Evolutionary conservation across 192 early-diverging fungal genomes (phyloP).

Genomic region (Coemansia sp.): DNA sequence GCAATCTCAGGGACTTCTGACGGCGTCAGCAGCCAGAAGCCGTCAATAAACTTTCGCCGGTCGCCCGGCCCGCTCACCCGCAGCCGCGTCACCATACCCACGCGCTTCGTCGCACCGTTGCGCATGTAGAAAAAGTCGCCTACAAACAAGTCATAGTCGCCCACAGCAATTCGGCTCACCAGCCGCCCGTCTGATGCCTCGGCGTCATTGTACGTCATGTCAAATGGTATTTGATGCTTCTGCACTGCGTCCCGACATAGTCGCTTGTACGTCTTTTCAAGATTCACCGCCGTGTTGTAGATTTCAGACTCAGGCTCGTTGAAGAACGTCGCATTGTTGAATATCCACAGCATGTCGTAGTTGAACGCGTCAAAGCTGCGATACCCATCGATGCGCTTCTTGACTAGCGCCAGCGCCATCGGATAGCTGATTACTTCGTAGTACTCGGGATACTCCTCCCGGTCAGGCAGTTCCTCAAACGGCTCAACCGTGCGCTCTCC

Average conservation of each 20-base stretch:
- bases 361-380: slow-evolving; percentile 67
- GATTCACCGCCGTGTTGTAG: slow-evolving; percentile 67
- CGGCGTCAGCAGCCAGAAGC: slow-evolving; percentile 49
- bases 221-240: slow-evolving; percentile 47
- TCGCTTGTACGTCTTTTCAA: slow-evolving; percentile 43
- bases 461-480: slow-evolving; percentile 75
- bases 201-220: slow-evolving; percentile 41
- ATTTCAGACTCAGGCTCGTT: slow-evolving; percentile 85
- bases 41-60: slow-evolving; percentile 53
- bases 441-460: slow-evolving; percentile 87
- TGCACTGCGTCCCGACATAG: slow-evolving; percentile 28
- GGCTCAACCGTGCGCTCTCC: slow-evolving; percentile 70
- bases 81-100: slow-evolving; percentile 49
- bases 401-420: slow-evolving; percentile 59
- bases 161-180: slow-evolving; percentile 37
- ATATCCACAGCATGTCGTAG: slow-evolving; percentile 80
- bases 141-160: slow-evolving; percentile 45
- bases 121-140: slow-evolving; percentile 54
- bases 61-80: slow-evolving; percentile 39
- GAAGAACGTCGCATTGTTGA: slow-evolving; percentile 89
- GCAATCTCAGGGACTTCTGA: slow-evolving; percentile 48
- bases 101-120: slow-evolving; percentile 18
- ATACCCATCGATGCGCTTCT: slow-evolving; percentile 70
- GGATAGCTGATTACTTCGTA: slow-evolving; percentile 81
- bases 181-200: slow-evolving; percentile 39